Conservation (phyloP, 2,329 filamentous ascomycete species). For the Xylariaceae sp. region DNA sequence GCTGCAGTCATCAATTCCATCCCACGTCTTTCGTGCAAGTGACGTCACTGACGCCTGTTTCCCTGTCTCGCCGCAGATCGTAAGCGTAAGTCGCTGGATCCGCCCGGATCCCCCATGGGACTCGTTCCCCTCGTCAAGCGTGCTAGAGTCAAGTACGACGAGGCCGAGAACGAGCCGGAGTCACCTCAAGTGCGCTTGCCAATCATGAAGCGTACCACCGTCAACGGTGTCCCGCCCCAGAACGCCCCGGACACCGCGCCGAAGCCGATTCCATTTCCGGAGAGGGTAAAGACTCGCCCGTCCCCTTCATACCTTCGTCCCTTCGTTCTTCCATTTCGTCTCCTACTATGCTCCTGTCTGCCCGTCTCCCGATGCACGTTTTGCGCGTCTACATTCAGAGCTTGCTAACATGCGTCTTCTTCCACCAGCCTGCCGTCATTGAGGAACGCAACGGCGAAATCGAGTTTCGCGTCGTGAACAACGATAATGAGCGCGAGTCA, state of each 20-base stretch:
- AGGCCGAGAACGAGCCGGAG: no score
- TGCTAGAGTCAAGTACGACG: no score
- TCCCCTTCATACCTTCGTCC: not conserved
- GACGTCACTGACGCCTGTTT: not conserved
- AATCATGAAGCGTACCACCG: no score
- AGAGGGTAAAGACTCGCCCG: slow-evolving; percentile 1
- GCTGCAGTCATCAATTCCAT: not conserved
- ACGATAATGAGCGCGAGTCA: slow-evolving; percentile 77
- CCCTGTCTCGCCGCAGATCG: not conserved
- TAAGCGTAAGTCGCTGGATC: not conserved
- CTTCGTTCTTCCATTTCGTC: no score
- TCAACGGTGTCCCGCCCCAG: not conserved
- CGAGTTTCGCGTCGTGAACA: slow-evolving; percentile 94
- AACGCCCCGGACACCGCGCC: not conserved
- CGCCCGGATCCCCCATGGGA: no score
- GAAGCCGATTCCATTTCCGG: slow-evolving; percentile 8
- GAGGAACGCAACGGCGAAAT: slow-evolving; percentile 91
- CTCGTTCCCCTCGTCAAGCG: no score
- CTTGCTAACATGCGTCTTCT: not conserved
- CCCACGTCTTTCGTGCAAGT: not conserved
- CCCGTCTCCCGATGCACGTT: not conserved
- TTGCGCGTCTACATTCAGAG: not conserved
- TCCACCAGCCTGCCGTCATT: slow-evolving; percentile 66
- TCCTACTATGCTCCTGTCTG: no score
- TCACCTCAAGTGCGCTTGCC: no score